Base-by-base conservation (phyloP, 106 monocot genomes). In the Posidonia australis region DNA sequence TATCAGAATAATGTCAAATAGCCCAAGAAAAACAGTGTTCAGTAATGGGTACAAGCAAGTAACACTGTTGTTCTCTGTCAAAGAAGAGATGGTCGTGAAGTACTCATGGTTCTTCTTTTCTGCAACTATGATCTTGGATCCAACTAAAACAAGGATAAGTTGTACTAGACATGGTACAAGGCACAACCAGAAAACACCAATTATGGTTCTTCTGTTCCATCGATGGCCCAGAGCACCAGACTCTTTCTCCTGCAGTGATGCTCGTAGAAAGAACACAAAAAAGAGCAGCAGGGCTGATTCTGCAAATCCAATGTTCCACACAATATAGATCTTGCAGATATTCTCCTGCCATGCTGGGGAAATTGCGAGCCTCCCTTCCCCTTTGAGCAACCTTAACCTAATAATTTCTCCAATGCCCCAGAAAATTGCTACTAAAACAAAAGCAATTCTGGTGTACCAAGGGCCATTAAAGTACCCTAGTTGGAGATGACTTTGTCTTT, bases 391-490 rank as follows among this genome's bases (percentile, higher is more conserved):
- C 9, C 58, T 81, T 60, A 91, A 60, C 63, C 90, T 55, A 16
- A 69, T 25, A 12, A 84, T 45, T 60, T 86, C 86, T 7, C 81
- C 77, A 62, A 79, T 42, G n/a, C 78, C 76, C 81, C 86, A 86
- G 68, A 78, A 86, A 19, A 83, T 66, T 56, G 81, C 47, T 45
- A 91, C 46, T 13, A 81, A 13, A 25, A 86, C 70, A 10, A 90
- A 60, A 3, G 62, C 65, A 30, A 83, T 66, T 21, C 90, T 78
- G 28, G 27, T 58, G 70, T 83, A 29, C 86, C 85, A 89, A 10
- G 93, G 93, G 19, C 93, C 93, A 71, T 86, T 89, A 77, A 93
- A 93, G 46, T 85, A 89, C 25, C 72, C 70, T 41, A 89, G 86
- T 55, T 77, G 81, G 56, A 71, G 67, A 41, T 67, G 62, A 25